phyloP scores from a whole-genome alignment of 225 moss, liverwort and hornwort species.

The Pseudisothecium myosuroides region DNA sequence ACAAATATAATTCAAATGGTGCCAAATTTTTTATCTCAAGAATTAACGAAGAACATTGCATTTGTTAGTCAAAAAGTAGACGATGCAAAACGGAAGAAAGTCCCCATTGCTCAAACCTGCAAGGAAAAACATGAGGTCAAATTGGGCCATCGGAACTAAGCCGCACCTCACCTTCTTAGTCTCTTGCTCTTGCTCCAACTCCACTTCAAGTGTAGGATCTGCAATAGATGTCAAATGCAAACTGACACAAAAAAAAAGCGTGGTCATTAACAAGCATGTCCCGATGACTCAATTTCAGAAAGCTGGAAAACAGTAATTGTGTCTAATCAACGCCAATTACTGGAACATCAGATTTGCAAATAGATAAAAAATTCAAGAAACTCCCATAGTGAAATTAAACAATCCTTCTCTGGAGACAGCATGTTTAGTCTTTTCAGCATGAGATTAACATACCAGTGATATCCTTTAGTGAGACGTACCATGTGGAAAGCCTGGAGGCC shows the following conservation, averaged over 20 bases:
- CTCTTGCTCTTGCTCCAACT: conserved; percentile 60
- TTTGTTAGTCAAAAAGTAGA: background rate
- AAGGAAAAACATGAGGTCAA: background rate
- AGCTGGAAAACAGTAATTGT: background rate
- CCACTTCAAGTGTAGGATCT: conserved; percentile 59
- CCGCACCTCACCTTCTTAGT: conserved; percentile 32
- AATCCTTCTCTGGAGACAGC: background rate
- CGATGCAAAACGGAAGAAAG: background rate
- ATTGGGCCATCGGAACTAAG: background rate
- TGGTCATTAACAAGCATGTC: background rate
- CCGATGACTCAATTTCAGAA: background rate
- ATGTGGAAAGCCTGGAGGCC: conserved; percentile 49
- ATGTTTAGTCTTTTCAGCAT: background rate
- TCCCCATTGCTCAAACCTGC: background rate
- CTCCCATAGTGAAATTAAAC: background rate
- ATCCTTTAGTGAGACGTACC: conserved; percentile 14
- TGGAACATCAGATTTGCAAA: background rate
- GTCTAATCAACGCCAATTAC: background rate
- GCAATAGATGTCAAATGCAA: conserved; percentile 48
- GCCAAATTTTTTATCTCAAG: background rate
- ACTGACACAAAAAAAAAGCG: conserved; percentile 1
- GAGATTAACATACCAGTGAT: background rate
- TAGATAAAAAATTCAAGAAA: background rate
- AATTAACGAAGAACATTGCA: background rate
- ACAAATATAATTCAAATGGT: background rate